Percentiles rank a stretch among this genome's conserved stretches.
These are phyloP conservation scores for Fusarium incarnatum DNA, from an alignment of 2,329 filamentous ascomycete genomes.

Conservation along the genomic window DNA sequence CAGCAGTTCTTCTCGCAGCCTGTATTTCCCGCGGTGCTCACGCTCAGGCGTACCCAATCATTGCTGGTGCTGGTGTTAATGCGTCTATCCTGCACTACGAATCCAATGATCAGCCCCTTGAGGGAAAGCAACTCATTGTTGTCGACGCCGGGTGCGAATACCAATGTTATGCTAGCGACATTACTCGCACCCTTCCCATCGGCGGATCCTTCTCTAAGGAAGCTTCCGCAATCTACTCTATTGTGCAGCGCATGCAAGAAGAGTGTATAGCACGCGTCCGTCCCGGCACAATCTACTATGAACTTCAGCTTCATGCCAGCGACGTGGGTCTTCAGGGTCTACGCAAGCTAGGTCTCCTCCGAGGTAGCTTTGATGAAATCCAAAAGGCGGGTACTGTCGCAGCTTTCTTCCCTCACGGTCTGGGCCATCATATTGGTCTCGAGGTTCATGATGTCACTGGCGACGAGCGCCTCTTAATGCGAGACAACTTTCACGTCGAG, in stretches of 20 bases:
- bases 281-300: slow-evolving; percentile 76
- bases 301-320: slow-evolving; percentile 79
- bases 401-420: slow-evolving; percentile 75
- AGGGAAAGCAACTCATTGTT: slow-evolving; percentile 78
- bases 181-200: slow-evolving; percentile 89
- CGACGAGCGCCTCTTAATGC: slow-evolving; percentile 50
- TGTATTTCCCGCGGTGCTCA: slow-evolving; percentile 80
- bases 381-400: slow-evolving; percentile 64
- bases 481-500: slow-evolving; percentile 47
- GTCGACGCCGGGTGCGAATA: slow-evolving; percentile 92
- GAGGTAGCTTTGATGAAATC: slow-evolving; percentile 69
- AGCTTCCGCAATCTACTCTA: slow-evolving; percentile 77
- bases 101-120: slow-evolving; percentile 79
- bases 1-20: slow-evolving; percentile 78
- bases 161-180: slow-evolving; percentile 86
- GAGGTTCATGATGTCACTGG: slow-evolving; percentile 72
- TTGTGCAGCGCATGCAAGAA: slow-evolving; percentile 85
- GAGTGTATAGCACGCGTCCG: slow-evolving; percentile 76
- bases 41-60: slow-evolving; percentile 87
- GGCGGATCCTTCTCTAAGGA: slow-evolving; percentile 75
- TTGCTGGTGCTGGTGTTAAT: slow-evolving; percentile 85
- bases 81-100: slow-evolving; percentile 89
- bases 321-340: slow-evolving; percentile 78
- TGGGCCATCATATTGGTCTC: slow-evolving; percentile 73
- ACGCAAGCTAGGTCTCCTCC: slow-evolving; percentile 76